These are phyloP conservation scores for Arthrobotrys conoides DNA, from an alignment of 2,329 filamentous ascomycete genomes.

Conservation along the genomic window DNA sequence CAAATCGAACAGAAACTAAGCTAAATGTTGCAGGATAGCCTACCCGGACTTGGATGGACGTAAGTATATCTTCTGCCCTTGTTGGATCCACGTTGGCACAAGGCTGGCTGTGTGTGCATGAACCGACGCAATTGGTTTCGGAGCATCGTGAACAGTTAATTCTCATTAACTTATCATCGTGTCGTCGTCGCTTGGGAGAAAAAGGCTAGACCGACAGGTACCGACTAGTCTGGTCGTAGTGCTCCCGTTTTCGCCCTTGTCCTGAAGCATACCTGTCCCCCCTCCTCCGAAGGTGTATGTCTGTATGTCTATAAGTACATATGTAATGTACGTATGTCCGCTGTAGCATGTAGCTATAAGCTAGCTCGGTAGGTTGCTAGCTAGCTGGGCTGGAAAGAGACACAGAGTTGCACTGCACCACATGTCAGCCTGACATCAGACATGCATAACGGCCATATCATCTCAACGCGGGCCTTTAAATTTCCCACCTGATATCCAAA, in stretches of 20 bases:
- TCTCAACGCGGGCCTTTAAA: constrained; percentile 39
- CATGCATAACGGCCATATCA: constrained; percentile 42
- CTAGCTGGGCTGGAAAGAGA: constrained; percentile 24
- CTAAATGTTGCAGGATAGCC: constrained; percentile 40
- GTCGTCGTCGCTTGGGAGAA: constrained; percentile 23
- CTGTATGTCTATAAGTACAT: neutral
- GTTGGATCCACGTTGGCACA: constrained; percentile 61
- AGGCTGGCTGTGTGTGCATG: constrained; percentile 57
- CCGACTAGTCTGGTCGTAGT: constrained; percentile 30
- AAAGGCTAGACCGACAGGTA: constrained; percentile 51
- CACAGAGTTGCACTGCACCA: constrained; percentile 45
- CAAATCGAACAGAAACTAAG: constrained; percentile 33
- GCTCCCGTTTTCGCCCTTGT: constrained; percentile 56
- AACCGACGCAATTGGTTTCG: constrained; percentile 58
- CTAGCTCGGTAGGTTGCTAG: neutral
- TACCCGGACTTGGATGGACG: constrained; percentile 58
- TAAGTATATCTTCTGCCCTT: constrained; percentile 40
- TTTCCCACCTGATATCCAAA: constrained; percentile 48
- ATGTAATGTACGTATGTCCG: neutral
- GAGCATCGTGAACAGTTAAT: constrained; percentile 16
- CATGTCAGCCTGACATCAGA: constrained; percentile 61
- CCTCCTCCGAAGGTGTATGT: neutral
- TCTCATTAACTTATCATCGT: constrained; percentile 26
- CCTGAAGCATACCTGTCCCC: constrained; percentile 40
- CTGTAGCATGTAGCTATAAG: neutral